Base-by-base conservation (phyloP, 805 yeast species). In the Torulaspora maleeae region DNA sequence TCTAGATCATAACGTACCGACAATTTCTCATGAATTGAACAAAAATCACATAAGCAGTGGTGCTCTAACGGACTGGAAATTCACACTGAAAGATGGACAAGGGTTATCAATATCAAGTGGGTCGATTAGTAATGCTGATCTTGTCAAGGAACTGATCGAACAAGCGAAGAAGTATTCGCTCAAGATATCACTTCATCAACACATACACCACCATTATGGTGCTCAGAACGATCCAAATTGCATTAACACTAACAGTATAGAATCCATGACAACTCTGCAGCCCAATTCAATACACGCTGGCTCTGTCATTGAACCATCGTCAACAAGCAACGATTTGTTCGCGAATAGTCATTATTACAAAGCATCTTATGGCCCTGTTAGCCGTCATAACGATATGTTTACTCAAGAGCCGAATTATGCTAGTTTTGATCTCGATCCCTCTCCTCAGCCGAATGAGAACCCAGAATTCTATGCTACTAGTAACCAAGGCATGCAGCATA, bases 171-270 rank as follows among this genome's bases (percentile, higher is more conserved):
- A 67, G 39, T 73, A 77, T 53, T 73, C 76, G 15, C 67, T 84
- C 35, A 73, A 77, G 36, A 72, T 88, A 11, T 81, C 88, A 3
- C 77, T 88, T 16, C 95, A 88, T 65, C 95, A 88, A 61, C 95
- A 86, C 63, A 80, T 84, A 37, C 91, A 86, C 63, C 86, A 86
- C 60, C 89, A 85, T 64, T 82, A 83, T 63, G 72, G 74, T 6
- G 74, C 78, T 2, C 75, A 73, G 5, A 15, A 43, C 12, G 51
- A 52, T 25, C 25, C 34, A 49, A 36, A 36, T 12, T 33, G 32
- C 37, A 28, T 35, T 12, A 30, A 44, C 22, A 25, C 43, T 12
- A 44, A 38, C 28, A 25, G 33, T 19, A 36, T 24, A 17, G 48
- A 44, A 6, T 20, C 41, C 20, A 15, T 44, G 25, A 22, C 37